Percentiles rank a stretch among this genome's conserved stretches.
Evolutionary conservation across 176 grass and related monocot species (phyloP).

Genomic region (Cenchrus americanus): DNA sequence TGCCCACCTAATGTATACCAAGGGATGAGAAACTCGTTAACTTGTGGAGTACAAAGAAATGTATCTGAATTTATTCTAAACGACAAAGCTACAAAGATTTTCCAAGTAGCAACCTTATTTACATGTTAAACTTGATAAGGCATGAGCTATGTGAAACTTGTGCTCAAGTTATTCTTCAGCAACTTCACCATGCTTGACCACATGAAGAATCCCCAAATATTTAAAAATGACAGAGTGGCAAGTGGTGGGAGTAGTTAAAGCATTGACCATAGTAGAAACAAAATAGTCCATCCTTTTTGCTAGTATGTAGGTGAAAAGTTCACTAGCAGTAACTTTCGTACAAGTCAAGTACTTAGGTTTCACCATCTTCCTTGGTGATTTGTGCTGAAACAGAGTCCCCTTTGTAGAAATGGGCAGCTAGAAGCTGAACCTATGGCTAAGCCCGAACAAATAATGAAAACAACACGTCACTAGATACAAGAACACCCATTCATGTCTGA

Average conservation of each 20-base stretch:
- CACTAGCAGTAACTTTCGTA: background rate
- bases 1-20: too few species aligned
- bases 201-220: conserved; percentile 4
- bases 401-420: conserved; percentile 5
- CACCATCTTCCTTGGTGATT: background rate
- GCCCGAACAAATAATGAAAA: background rate
- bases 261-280: background rate
- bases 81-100: background rate
- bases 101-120: background rate
- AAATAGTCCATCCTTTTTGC: too few species aligned
- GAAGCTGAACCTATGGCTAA: background rate
- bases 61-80: background rate
- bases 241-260: background rate
- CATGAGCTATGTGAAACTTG: background rate
- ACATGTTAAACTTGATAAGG: background rate
- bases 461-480: background rate
- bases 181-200: background rate
- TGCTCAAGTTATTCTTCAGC: background rate
- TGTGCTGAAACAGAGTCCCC: background rate
- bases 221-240: background rate
- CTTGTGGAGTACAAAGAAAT: background rate
- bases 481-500: background rate
- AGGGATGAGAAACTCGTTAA: background rate
- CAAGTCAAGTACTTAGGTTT: background rate
- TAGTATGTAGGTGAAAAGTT: background rate